Conservation (phyloP, 768 basidiomycete genomes). For the Suillus variegatus region DNA sequence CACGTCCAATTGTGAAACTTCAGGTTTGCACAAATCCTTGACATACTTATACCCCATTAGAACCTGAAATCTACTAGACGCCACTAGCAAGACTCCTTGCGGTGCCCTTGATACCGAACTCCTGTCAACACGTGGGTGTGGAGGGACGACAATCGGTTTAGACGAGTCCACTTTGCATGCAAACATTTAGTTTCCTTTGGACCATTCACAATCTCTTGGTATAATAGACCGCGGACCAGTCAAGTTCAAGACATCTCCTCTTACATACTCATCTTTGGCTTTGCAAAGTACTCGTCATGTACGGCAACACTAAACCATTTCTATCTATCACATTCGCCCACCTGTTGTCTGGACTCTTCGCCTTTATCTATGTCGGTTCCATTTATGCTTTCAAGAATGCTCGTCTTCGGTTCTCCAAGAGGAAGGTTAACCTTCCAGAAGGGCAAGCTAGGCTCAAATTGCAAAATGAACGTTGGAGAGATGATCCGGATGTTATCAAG, state of each 20-base stretch:
- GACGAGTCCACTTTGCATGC: background rate
- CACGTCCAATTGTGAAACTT: background rate
- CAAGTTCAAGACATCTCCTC: background rate
- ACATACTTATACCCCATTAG: background rate
- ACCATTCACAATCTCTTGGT: background rate
- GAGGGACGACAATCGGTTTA: background rate
- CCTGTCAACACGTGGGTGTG: background rate
- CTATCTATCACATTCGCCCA: slow-evolving; percentile 46
- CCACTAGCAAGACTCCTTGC: background rate
- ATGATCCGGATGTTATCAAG: slow-evolving; percentile 85
- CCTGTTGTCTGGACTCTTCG: slow-evolving; percentile 57
- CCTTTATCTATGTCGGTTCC: slow-evolving; percentile 75
- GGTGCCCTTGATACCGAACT: background rate
- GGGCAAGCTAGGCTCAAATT: slow-evolving; percentile 34
- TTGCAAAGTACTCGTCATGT: slow-evolving; percentile 1
- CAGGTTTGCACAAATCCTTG: background rate
- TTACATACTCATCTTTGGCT: background rate
- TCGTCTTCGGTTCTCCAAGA: slow-evolving; percentile 51
- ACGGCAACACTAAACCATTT: slow-evolving; percentile 16
- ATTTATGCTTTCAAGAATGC: slow-evolving; percentile 74
- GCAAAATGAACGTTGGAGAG: slow-evolving; percentile 59
- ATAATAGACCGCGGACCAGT: background rate
- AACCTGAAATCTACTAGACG: background rate
- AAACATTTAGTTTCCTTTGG: background rate
- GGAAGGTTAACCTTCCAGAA: slow-evolving; percentile 25